These are phyloP conservation scores for Boletus austroedulis DNA, from an alignment of 1,284 basidiomycete species.

Conservation along the genomic window DNA sequence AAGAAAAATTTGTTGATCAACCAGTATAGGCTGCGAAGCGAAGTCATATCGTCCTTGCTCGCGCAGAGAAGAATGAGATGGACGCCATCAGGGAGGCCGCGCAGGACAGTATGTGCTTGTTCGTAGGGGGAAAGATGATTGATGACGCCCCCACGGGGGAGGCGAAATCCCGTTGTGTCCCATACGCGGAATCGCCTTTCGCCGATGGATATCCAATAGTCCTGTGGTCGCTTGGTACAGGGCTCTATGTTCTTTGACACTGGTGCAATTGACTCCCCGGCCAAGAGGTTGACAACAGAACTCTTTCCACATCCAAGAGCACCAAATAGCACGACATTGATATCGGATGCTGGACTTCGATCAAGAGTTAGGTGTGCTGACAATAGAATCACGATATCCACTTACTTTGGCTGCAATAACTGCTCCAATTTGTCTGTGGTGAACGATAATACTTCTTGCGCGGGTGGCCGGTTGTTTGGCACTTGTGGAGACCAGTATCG, in stretches of 20 bases:
- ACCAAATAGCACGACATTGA: conserved; percentile 16
- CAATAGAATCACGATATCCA: background rate
- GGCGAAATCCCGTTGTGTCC: conserved; percentile 14
- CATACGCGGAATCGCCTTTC: conserved; percentile 20
- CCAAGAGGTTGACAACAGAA: conserved; percentile 16
- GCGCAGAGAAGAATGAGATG: conserved; percentile 11
- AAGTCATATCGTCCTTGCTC: background rate
- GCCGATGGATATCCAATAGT: background rate
- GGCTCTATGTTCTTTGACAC: conserved; percentile 1
- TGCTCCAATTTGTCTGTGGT: background rate
- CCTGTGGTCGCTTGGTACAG: conserved; percentile 11
- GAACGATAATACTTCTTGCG: background rate
- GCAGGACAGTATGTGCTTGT: conserved; percentile 10
- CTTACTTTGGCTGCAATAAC: background rate
- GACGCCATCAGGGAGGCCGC: background rate
- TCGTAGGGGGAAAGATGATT: conserved; percentile 9
- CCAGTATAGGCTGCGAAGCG: conserved; percentile 1
- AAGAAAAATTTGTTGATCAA: conserved; percentile 13
- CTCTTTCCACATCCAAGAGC: conserved; percentile 15
- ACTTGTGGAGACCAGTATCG: conserved; percentile 8
- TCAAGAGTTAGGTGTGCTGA: background rate
- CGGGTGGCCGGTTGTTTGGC: background rate
- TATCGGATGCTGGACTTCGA: background rate
- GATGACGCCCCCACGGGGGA: background rate
- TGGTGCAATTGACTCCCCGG: background rate